These are phyloP conservation scores for Megacollybia marginata DNA, from an alignment of 768 basidiomycete species.

Conservation along the genomic window DNA sequence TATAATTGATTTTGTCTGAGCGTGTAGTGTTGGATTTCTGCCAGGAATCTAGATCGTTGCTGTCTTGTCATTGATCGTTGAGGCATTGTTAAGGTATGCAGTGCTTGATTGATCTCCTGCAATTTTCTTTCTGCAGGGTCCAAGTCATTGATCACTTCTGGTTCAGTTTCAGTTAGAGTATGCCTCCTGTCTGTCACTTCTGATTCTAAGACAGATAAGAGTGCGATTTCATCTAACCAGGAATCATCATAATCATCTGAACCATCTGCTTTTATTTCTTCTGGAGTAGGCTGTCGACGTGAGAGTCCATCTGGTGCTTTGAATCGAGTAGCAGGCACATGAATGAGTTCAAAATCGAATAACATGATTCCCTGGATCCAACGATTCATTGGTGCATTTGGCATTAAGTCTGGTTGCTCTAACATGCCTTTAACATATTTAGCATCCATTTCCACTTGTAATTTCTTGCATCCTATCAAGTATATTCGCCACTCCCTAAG, in stretches of 20 bases:
- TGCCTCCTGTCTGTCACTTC: slow-evolving; percentile 7
- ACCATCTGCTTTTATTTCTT: slow-evolving; percentile 10
- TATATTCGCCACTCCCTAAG: slow-evolving; percentile 14
- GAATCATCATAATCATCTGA: slow-evolving; percentile 1
- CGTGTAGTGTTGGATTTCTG: neutral
- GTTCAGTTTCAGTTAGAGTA: neutral
- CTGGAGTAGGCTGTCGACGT: slow-evolving; percentile 6
- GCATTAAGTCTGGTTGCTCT: slow-evolving; percentile 24
- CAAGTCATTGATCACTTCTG: neutral
- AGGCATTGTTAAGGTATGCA: neutral
- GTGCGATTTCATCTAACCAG: slow-evolving; percentile 14
- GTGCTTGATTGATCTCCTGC: neutral
- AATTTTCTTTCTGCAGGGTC: neutral
- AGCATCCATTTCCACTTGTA: slow-evolving; percentile 17
- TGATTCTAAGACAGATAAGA: slow-evolving; percentile 11
- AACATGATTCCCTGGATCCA: slow-evolving; percentile 28
- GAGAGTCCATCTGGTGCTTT: slow-evolving; percentile 28
- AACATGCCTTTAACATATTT: slow-evolving; percentile 17
- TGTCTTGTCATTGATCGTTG: neutral
- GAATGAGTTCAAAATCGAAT: slow-evolving; percentile 24
- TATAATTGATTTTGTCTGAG: neutral
- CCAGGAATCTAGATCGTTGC: neutral
- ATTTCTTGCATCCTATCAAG: slow-evolving; percentile 12
- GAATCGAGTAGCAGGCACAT: slow-evolving; percentile 17
- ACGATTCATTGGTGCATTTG: too few relatives aligned